Conservation (phyloP, 2,329 filamentous ascomycete genomes). For the Monosporascus sp. region DNA sequence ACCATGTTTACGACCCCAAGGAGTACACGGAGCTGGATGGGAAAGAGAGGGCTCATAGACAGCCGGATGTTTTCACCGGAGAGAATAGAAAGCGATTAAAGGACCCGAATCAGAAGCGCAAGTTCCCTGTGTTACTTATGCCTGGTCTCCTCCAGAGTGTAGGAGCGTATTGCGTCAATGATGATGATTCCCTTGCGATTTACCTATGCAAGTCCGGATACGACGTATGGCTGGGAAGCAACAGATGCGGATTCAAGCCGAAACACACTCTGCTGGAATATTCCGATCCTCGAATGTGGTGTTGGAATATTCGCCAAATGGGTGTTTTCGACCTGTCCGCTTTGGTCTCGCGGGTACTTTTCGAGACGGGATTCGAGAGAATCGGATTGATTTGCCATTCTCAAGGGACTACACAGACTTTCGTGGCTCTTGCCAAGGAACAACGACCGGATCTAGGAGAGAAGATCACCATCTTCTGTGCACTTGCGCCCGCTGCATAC, state of each 20-base stretch:
- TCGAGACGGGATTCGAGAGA: constrained; percentile 77
- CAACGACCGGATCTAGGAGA: constrained; percentile 80
- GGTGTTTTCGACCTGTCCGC: constrained; percentile 83
- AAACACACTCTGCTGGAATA: constrained; percentile 66
- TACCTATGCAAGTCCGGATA: constrained; percentile 88
- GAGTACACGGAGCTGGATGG: constrained; percentile 54
- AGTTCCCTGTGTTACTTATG: constrained; percentile 80
- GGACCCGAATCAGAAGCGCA: constrained; percentile 40
- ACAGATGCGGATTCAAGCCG: constrained; percentile 79
- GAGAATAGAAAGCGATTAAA: constrained; percentile 30
- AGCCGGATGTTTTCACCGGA: constrained; percentile 57
- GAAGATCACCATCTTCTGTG: constrained; percentile 84
- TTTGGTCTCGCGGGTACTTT: constrained; percentile 70
- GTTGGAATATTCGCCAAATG: constrained; percentile 94
- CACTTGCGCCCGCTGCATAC: constrained; percentile 83
- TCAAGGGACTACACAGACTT: constrained; percentile 83
- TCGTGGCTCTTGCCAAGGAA: constrained; percentile 84
- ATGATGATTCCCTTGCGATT: constrained; percentile 85
- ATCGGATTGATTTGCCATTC: constrained; percentile 81
- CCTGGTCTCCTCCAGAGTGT: constrained; percentile 85
- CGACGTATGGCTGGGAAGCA: constrained; percentile 95
- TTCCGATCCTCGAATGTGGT: constrained; percentile 87
- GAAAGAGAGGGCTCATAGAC: constrained; percentile 46
- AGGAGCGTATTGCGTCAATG: constrained; percentile 84
- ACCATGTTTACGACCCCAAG: constrained; percentile 82